These are phyloP conservation scores for Fusarium sarcochroum DNA, from an alignment of 2,329 filamentous ascomycete genomes.

Conservation along the genomic window DNA sequence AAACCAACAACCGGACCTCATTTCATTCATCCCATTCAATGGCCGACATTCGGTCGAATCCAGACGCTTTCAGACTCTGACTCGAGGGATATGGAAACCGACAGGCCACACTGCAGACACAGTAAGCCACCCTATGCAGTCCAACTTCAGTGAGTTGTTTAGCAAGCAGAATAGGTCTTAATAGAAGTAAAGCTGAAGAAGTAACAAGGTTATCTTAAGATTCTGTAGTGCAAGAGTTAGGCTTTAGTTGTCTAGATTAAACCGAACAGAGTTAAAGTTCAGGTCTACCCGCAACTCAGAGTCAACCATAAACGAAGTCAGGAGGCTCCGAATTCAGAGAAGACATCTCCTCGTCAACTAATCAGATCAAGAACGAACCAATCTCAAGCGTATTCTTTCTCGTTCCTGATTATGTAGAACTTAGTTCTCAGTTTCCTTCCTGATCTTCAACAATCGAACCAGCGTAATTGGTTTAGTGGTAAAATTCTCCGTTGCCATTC, in stretches of 20 bases:
- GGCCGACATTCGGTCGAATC: not conserved
- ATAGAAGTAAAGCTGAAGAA: no score
- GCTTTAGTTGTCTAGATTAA: no score
- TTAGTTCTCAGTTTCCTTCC: accelerated
- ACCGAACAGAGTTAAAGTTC: no score
- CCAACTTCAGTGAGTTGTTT: no score
- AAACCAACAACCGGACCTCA: not conserved
- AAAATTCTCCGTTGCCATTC: not conserved
- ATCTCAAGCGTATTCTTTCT: not conserved
- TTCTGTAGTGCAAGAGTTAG: no score
- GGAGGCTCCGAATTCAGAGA: not conserved
- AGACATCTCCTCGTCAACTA: not conserved
- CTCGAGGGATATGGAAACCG: no score
- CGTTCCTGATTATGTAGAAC: accelerated
- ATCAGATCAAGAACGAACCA: not conserved
- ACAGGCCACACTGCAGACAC: no score
- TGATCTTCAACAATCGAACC: not conserved
- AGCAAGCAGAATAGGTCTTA: no score
- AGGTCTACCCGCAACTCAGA: no score
- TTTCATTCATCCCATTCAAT: not conserved
- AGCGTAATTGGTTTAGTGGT: not conserved
- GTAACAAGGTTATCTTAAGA: no score
- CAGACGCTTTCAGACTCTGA: not conserved
- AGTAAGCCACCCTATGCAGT: no score
- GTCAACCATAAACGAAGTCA: not conserved